Evolutionary conservation across 192 early-diverging fungal species (phyloP), one percentile per base, ranked within the genome.

Genomic region (Oehlia diaphana): DNA sequence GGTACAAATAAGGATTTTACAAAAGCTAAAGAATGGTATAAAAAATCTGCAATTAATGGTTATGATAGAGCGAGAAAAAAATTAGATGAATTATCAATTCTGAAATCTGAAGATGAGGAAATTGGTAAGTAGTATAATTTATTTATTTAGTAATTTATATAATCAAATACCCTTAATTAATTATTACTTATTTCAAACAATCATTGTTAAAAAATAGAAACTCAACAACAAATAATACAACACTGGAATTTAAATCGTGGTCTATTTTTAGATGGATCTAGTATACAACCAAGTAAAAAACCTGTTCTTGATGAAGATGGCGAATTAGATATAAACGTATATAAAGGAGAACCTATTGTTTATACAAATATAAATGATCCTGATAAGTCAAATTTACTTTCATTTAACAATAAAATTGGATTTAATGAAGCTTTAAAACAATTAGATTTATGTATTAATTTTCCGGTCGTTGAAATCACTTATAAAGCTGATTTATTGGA

Each of bases 1-100:
- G 94, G 94, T 1, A 58, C 53, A 19, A 21, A 2, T 2, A 58
- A 58, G 4, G 53, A 58, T 19, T 19, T 6, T 19, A 19, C 0
- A n/a, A 19, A 19, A 19, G 53, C 53, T 58, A 58, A 14, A 10
- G 53, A 58, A 21, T 58, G 53, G 53, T 21, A 58, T 58, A 58
- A 21, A 6, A 19, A 58, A 21, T 58, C 53, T 58, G 16, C 53
- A 2, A 10, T 7, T 6, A 58, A 58, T 7, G 19, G 19, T n/a
- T 21, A 58, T 58, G 5, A 58, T 21, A 1, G 0, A 58, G 53
- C 53, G 14, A 58, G 0, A 16, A 19, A 21, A 19, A 58, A 1
- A 58, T 58, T 58, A 19, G 16, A n/a, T 5, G 4, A 58, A 4
- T 19, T 58, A 58, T 58, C 53, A 6, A 19, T 6, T 21, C 0